Evolutionary conservation across 2,329 filamentous ascomycete species (phyloP), one percentile per base, ranked within the genome.

Genomic region (Fusarium piperis): DNA sequence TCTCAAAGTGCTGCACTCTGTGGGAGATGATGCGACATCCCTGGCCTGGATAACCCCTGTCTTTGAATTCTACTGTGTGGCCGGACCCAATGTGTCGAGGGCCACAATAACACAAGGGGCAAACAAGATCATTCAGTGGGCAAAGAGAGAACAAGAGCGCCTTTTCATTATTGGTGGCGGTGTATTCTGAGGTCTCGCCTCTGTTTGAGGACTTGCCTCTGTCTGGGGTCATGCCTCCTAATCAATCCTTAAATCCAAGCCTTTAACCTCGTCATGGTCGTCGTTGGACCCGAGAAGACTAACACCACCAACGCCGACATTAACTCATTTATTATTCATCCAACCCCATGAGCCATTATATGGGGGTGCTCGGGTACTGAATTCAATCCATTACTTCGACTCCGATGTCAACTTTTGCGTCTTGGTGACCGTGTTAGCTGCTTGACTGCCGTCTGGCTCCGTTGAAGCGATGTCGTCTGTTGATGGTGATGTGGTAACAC

Each of bases 141-240:
- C 95, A 2, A 92, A 93, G 78, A 88, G 91, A 72, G 96, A 99
- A 82, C 95, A 98, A 81, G 95, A 98, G 81, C 87, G 96, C 64
- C 85, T 98, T 7, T 99, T 99, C 78, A 97, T 99, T 66, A 96
- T 99, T 78, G 96, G 96, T 1, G 97, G 96, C n/a, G 96, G 95
- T 46, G 95, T 98, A 74, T 92, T 92, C 76, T 91, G 71, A 80
- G 51, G 51, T 39, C 57, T 64, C 58, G 35, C 64, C 64, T 67
- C 65, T 44, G 48, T 55, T 63, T 18, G 70, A 80, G 59, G 66
- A 39, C 64, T 66, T 65, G 57, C 58, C 44, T 51, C 44, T 51
- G 30, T 51, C 44, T 44, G 70, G 80, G 60, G 65, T 48, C 64
- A 65, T 65, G 57, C 56, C 64, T 66, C 66, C 65, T 72, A 62